A percentile compares a stretch with the other conserved stretches of the same genome.
Evolutionary conservation across 1,284 basidiomycete genomes (phyloP).

Genomic region (Pseudomicrostroma phylloplanum): DNA sequence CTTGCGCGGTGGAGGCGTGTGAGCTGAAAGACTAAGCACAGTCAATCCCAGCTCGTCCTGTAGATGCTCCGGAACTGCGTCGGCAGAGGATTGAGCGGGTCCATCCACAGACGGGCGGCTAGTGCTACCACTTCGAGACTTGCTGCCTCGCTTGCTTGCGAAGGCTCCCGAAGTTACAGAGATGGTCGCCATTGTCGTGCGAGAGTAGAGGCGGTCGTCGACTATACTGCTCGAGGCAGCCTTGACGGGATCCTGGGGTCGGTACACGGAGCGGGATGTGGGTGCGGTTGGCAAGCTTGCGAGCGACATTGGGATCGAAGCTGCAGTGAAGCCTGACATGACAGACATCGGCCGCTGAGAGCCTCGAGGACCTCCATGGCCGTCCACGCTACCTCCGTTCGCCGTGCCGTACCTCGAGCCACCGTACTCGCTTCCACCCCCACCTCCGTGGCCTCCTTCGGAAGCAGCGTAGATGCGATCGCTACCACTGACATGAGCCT

Average conservation of each 20-base stretch:
- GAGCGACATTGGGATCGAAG: not conserved
- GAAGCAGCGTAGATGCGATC: not conserved
- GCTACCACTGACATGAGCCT: not conserved
- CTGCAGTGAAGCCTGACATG: not conserved
- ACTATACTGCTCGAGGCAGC: conserved; percentile 23
- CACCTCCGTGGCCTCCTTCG: not conserved
- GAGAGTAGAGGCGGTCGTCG: conserved; percentile 37
- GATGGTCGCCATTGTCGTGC: conserved; percentile 46
- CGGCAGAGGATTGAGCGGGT: conserved; percentile 15
- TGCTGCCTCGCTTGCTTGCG: not conserved
- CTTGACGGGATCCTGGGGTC: conserved; percentile 31
- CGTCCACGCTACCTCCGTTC: conserved; percentile 2
- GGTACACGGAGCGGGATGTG: conserved; percentile 22
- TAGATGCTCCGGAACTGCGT: conserved; percentile 29
- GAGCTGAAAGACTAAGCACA: conserved; percentile 37
- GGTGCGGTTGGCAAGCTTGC: conserved; percentile 13
- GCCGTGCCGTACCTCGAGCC: not conserved
- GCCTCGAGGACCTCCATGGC: not conserved
- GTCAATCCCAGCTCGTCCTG: conserved; percentile 34
- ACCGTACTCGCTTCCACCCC: not conserved
- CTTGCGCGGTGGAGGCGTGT: conserved; percentile 50
- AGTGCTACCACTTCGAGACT: conserved; percentile 3
- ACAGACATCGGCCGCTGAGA: not conserved
- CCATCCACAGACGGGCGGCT: not conserved
- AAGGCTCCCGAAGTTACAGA: conserved; percentile 37